Conservation (phyloP, 176 grass and related monocot species). For the Avena atlantica region DNA sequence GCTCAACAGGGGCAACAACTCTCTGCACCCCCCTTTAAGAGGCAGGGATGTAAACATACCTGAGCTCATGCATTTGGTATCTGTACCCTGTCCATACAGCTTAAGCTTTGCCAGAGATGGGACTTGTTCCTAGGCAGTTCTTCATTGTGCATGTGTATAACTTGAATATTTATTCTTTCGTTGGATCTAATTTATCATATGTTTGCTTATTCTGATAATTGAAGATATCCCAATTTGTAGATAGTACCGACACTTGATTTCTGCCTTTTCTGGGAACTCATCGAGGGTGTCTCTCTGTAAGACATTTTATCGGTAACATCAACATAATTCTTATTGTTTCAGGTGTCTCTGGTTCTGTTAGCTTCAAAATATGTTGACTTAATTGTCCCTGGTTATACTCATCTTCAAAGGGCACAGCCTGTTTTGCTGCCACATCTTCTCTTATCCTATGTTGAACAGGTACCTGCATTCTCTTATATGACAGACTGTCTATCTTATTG, state of each 20-base stretch:
- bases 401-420: constrained; percentile 95
- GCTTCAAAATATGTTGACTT: constrained; percentile 83
- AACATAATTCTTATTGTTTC: constrained; percentile 50
- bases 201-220: constrained; percentile 19
- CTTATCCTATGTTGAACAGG: constrained; percentile 97
- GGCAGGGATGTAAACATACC: not conserved
- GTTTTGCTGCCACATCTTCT: constrained; percentile 89
- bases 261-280: not conserved
- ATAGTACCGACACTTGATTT: not conserved
- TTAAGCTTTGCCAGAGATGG: not conserved
- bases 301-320: constrained; percentile 18
- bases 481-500: not conserved
- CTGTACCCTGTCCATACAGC: not conserved
- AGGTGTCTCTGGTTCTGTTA: constrained; percentile 84
- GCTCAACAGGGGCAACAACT: not conserved
- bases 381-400: constrained; percentile 98
- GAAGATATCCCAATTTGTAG: constrained; percentile 12
- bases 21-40: no score
- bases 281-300: not conserved
- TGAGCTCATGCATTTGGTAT: constrained; percentile 23
- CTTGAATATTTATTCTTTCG: not conserved
- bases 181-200: constrained; percentile 17
- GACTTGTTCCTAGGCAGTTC: not conserved
- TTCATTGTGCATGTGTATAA: not conserved
- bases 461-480: constrained; percentile 39